These are phyloP conservation scores for Falciphora oryzae DNA, from an alignment of 2,329 filamentous ascomycete genomes.

Conservation along the genomic window DNA sequence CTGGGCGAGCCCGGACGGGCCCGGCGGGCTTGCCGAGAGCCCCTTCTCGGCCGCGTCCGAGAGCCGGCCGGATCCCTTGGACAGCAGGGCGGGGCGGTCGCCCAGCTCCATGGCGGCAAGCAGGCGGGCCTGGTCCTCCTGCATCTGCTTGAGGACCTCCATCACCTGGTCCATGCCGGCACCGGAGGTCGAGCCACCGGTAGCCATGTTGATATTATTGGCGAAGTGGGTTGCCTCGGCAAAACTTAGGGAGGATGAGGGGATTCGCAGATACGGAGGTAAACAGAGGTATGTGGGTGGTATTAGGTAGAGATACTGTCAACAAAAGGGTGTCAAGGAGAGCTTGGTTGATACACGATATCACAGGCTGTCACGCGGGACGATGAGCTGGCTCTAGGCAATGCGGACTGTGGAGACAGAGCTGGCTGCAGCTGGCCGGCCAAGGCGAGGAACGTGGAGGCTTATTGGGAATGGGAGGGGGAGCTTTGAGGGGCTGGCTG, in stretches of 20 bases:
- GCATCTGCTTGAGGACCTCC: constrained; percentile 29
- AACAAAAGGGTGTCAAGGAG: neutral
- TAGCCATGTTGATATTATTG: neutral
- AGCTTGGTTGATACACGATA: neutral
- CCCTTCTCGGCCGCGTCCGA: constrained; percentile 1
- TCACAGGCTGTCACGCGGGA: neutral
- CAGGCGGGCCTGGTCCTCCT: constrained; percentile 35
- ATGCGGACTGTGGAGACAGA: neutral
- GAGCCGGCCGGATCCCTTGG: constrained; percentile 1
- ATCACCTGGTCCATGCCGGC: constrained; percentile 28
- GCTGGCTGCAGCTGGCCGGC: neutral
- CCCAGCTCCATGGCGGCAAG: constrained; percentile 27
- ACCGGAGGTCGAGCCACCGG: neutral
- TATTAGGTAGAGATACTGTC: neutral
- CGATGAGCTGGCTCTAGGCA: neutral
- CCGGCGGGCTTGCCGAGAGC: constrained; percentile 12
- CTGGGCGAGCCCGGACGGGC: constrained; percentile 14
- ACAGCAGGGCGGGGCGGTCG: constrained; percentile 8
- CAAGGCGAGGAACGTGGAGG: neutral
- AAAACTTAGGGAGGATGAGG: neutral
- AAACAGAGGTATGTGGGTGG: neutral
- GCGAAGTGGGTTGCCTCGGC: neutral
- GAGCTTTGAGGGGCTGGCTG: neutral
- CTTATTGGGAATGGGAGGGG: neutral
- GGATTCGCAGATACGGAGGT: neutral